These are phyloP conservation scores for Hymenoscyphus occultus DNA, from an alignment of 2,329 filamentous ascomycete genomes.

Conservation along the genomic window DNA sequence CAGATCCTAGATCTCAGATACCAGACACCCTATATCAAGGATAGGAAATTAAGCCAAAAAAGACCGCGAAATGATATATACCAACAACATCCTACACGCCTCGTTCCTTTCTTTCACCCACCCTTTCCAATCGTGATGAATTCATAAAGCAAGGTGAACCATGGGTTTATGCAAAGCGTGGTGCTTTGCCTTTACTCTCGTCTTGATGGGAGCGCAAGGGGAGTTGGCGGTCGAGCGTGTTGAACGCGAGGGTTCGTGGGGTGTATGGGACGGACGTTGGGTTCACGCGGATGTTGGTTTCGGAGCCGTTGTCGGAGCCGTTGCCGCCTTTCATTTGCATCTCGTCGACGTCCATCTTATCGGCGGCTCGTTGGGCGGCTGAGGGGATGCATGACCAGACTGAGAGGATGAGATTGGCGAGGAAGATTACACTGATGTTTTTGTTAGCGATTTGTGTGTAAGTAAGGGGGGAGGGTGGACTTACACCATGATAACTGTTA, in stretches of 20 bases:
- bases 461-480: conserved; percentile 30
- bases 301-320: conserved; percentile 43
- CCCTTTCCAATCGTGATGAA: neutral
- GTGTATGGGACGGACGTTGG: conserved; percentile 52
- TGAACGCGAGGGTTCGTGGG: conserved; percentile 65
- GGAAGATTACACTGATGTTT: conserved; percentile 53
- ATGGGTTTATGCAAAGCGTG: conserved; percentile 13
- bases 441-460: conserved; percentile 6
- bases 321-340: conserved; percentile 34
- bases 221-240: conserved; percentile 57
- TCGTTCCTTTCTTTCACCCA: neutral
- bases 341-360: conserved; percentile 53
- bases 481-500: conserved; percentile 66
- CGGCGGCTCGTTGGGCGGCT: conserved; percentile 40
- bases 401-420: conserved; percentile 56
- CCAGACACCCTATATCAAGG: conserved; percentile 3
- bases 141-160: neutral
- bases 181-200: conserved; percentile 9
- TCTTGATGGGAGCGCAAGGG: conserved; percentile 43
- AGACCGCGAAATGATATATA: conserved; percentile 8
- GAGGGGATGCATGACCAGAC: conserved; percentile 52
- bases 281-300: conserved; percentile 53
- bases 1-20: neutral
- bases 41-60: conserved; percentile 11
- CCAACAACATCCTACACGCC: conserved; percentile 7